Evolutionary conservation across 106 monocot genomes (phyloP), one percentile per base, ranked within the genome.

Genomic region (Phalaenopsis equestris): DNA sequence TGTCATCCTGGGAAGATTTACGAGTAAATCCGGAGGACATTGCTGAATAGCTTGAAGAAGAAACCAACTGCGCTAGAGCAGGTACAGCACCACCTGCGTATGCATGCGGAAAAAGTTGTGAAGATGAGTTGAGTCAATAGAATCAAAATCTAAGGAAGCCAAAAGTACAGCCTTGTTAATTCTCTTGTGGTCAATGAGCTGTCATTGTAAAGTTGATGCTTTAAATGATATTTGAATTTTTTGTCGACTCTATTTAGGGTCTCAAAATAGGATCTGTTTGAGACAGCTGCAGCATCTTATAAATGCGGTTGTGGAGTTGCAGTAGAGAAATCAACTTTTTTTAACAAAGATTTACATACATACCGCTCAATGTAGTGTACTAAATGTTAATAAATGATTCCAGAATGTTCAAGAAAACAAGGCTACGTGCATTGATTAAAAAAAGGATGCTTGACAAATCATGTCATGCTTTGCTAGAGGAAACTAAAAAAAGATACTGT

Each of bases 1-100:
- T 77, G 5, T 78, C 78, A 4, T 82, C 82, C 46, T 77, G 38
- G 72, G 82, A 17, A 23, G 77, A 42, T 38, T 55, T 21, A 1
- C 38, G 72, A 49, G 77, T 46, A 17, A 78, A 45, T 55, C 68
- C 48, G 15, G 77, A 58, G 24, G 82, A 77, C 19, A 55, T 42
- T 30, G 82, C 77, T 41, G 82, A 42, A 82, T 72, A 78, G 21
- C 48, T 68, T 8, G 82, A 77, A 14, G 82, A 82, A 37, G 82
- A 77, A 3, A 77, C 76, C 46, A 82, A 37, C 64, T 82, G 82
- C 16, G 77, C 82, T 18, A 77, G 67, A 77, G 82, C 82, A 48
- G 82, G 82, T 17, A 78, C 52, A 18, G 82, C 52, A 42, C 82
- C 82, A 6, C 82, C 82, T 82, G 78, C 21, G 41, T 5, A 77